Conservation (phyloP, 192 early-diverging fungal species). For the Chytriomyces sp. region DNA sequence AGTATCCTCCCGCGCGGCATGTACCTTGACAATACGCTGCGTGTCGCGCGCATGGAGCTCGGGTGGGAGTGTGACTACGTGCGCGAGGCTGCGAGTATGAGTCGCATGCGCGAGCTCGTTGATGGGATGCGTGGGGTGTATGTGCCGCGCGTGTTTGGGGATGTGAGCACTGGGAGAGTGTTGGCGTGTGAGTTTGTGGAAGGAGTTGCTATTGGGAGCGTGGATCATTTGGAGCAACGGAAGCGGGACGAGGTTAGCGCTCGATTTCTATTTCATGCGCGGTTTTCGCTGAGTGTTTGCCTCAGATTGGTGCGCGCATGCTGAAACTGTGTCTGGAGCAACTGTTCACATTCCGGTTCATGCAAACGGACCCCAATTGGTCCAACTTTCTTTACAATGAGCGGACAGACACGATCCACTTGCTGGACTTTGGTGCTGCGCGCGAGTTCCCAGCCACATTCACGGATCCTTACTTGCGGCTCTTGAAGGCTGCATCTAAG, state of each 20-base stretch:
- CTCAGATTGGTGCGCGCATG: constrained; percentile 72
- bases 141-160: constrained; percentile 74
- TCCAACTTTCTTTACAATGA: constrained; percentile 92
- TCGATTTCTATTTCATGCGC: neutral
- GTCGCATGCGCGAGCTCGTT: constrained; percentile 67
- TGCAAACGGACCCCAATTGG: constrained; percentile 99
- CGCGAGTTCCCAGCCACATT: constrained; percentile 78
- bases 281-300: neutral
- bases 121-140: constrained; percentile 37
- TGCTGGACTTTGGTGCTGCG: constrained; percentile 96
- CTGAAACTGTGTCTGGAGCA: constrained; percentile 85
- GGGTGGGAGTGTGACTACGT: constrained; percentile 92
- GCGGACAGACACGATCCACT: constrained; percentile 65
- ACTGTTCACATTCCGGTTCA: constrained; percentile 89
- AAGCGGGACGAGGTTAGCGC: constrained; percentile 53
- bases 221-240: constrained; percentile 60
- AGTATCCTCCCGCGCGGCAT: constrained; percentile 88
- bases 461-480: constrained; percentile 71
- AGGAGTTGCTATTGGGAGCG: constrained; percentile 70
- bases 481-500: constrained; percentile 71
- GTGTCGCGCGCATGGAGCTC: constrained; percentile 85
- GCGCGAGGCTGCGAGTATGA: constrained; percentile 80
- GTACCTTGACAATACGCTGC: constrained; percentile 95
- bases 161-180: constrained; percentile 71
- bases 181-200: constrained; percentile 78